These are phyloP conservation scores for Chytriomyces sp. DNA, from an alignment of 192 early-diverging fungal genomes.

Conservation along the genomic window DNA sequence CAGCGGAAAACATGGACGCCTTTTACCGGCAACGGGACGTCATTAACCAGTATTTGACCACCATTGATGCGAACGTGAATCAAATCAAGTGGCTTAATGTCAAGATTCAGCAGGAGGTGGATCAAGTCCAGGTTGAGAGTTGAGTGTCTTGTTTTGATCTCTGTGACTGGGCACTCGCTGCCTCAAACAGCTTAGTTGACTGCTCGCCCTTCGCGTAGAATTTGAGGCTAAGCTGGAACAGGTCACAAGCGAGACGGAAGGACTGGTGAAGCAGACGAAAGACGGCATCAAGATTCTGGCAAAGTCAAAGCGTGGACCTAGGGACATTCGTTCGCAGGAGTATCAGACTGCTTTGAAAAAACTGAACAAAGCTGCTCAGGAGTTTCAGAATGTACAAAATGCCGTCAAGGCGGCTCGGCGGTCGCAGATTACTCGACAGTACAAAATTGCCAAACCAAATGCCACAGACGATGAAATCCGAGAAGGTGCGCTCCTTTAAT, in stretches of 20 bases:
- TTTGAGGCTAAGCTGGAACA: background rate
- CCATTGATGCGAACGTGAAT: background rate
- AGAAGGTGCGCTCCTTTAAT: background rate
- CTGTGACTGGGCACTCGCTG: too few relatives aligned
- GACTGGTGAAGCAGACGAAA: background rate
- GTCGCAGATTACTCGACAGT: constrained; percentile 18
- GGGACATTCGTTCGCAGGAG: background rate
- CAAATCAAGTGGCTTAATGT: background rate
- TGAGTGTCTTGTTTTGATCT: too few relatives aligned
- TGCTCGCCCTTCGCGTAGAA: too few relatives aligned
- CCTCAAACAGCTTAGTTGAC: too few relatives aligned
- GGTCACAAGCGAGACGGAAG: background rate
- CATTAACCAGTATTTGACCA: background rate
- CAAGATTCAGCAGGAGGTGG: background rate
- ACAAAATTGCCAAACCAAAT: constrained; percentile 28
- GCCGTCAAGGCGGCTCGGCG: background rate
- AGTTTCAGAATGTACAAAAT: constrained; percentile 3
- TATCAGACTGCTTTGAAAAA: background rate
- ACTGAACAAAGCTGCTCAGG: background rate
- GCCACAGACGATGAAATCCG: constrained; percentile 20
- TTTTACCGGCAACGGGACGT: background rate
- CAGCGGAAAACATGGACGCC: background rate
- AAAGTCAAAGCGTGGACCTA: background rate
- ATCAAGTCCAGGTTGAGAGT: background rate
- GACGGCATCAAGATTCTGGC: constrained; percentile 14